These are phyloP conservation scores for Candida michaelii DNA, from an alignment of 805 yeast genomes.

Conservation along the genomic window DNA sequence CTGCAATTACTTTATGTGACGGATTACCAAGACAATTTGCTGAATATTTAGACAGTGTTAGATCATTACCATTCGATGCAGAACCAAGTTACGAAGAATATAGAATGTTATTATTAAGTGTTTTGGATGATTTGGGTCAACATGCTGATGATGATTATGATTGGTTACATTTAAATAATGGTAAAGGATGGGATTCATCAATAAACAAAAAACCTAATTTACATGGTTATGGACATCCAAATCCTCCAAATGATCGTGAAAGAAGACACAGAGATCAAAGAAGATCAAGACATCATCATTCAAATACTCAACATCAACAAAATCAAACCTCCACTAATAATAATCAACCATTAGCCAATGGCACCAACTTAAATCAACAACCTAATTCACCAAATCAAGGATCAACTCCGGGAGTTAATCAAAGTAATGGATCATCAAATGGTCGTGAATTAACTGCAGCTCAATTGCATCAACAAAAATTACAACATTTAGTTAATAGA, in stretches of 20 bases:
- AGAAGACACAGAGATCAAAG: conserved; percentile 48
- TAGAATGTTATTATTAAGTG: conserved; percentile 58
- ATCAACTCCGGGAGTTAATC: conserved; percentile 1
- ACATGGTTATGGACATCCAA: conserved; percentile 96
- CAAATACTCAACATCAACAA: conserved; percentile 12
- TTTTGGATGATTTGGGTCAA: conserved; percentile 57
- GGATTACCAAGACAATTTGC: conserved; percentile 93
- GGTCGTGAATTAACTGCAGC: conserved; percentile 41
- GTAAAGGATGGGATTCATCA: conserved; percentile 92
- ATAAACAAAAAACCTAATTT: conserved; percentile 89
- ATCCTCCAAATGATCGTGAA: conserved; percentile 58
- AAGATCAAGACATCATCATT: conserved; percentile 38
- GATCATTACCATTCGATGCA: conserved; percentile 88
- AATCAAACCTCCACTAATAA: conserved; percentile 20
- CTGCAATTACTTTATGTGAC: conserved; percentile 79
- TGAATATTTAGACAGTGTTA: conserved; percentile 83
- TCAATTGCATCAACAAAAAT: conserved; percentile 48
- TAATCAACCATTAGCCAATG: not conserved
- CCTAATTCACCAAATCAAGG: conserved; percentile 2
- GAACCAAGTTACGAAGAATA: conserved; percentile 88
- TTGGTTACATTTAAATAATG: conserved; percentile 96
- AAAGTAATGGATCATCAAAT: conserved; percentile 1
- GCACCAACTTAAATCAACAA: conserved; percentile 1
- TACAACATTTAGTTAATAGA: conserved; percentile 48
- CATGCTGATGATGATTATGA: conserved; percentile 86